Evolutionary conservation across 495 filamentous ascomycete genomes (phyloP).

Genomic region (Pyrenula aspistea): DNA sequence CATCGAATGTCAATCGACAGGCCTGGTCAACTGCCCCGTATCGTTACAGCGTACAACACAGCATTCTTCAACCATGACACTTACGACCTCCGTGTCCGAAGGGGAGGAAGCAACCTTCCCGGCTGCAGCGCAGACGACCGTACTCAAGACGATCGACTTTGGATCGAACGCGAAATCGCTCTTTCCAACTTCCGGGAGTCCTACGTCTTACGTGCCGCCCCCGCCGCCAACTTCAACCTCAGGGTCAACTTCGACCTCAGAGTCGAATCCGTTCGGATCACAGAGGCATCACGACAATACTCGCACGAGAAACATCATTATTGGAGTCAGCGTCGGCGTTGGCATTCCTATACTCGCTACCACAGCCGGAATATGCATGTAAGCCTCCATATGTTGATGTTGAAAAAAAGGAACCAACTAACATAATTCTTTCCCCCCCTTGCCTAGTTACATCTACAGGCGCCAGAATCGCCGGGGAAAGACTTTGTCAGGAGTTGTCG

Average conservation of each 20-base stretch:
- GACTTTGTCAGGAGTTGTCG: background rate
- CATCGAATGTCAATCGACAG: constrained; percentile 22
- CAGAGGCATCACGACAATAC: constrained; percentile 7
- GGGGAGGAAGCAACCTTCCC: constrained; percentile 24
- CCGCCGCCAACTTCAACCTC: constrained; percentile 9
- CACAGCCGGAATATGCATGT: constrained; percentile 20
- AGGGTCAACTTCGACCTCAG: background rate
- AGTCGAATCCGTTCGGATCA: constrained; percentile 6
- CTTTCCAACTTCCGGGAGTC: constrained; percentile 20
- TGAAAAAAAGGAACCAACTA: constrained; percentile 1
- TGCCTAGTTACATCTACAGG: constrained; percentile 4
- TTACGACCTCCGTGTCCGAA: constrained; percentile 22
- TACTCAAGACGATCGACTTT: constrained; percentile 23
- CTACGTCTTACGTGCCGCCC: constrained; percentile 14
- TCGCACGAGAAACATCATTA: constrained; percentile 21
- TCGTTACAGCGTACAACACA: constrained; percentile 28
- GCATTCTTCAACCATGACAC: constrained; percentile 16
- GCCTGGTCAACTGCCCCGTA: constrained; percentile 31
- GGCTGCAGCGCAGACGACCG: constrained; percentile 12
- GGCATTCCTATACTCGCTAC: constrained; percentile 25
- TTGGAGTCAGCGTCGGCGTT: constrained; percentile 29
- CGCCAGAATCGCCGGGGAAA: constrained; percentile 1
- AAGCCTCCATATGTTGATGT: constrained; percentile 5
- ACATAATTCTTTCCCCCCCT: background rate
- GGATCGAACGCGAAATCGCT: constrained; percentile 22